phyloP scores from a whole-genome alignment of 257 asterid species.

The Linaria vulgaris region DNA sequence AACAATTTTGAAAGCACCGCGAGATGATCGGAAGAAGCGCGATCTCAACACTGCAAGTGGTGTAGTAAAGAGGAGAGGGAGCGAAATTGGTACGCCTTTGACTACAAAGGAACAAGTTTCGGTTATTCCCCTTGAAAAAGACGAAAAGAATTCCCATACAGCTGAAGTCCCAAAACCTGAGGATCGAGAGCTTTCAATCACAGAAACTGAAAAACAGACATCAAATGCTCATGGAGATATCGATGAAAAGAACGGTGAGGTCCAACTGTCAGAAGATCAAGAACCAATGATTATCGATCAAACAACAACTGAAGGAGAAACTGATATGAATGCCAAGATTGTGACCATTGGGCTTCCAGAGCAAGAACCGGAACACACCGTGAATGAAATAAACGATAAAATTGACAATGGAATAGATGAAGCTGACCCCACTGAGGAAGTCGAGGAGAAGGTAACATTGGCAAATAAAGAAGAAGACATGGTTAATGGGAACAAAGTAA shows the following conservation, averaged over 20 bases:
- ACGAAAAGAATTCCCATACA: conserved; percentile 14
- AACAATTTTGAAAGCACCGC: conserved; percentile 32
- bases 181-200: conserved; percentile 29
- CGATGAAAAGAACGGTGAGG: conserved; percentile 24
- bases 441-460: conserved; percentile 10
- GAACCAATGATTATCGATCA: conserved; percentile 23
- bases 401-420: conserved; percentile 22
- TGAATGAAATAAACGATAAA: conserved; percentile 11
- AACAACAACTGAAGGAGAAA: conserved; percentile 26
- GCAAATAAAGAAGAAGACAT: conserved; percentile 21
- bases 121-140: conserved; percentile 5
- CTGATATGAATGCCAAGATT: conserved; percentile 25
- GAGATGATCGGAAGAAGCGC: conserved; percentile 36
- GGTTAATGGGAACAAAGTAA: conserved; percentile 21
- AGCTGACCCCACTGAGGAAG: conserved; percentile 24
- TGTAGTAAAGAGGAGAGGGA: conserved; percentile 29
- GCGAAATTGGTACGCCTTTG: conserved; percentile 16
- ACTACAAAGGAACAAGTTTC: conserved; percentile 28
- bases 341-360: conserved; percentile 25
- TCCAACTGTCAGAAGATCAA: conserved; percentile 26
- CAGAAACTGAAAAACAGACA: conserved; percentile 37
- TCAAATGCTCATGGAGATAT: conserved; percentile 8
- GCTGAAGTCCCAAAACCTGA: conserved; percentile 26
- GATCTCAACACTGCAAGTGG: conserved; percentile 2
- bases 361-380: conserved; percentile 13